Base-by-base conservation (phyloP, 352 stramenopile species). In the Pythium phragmitis region DNA sequence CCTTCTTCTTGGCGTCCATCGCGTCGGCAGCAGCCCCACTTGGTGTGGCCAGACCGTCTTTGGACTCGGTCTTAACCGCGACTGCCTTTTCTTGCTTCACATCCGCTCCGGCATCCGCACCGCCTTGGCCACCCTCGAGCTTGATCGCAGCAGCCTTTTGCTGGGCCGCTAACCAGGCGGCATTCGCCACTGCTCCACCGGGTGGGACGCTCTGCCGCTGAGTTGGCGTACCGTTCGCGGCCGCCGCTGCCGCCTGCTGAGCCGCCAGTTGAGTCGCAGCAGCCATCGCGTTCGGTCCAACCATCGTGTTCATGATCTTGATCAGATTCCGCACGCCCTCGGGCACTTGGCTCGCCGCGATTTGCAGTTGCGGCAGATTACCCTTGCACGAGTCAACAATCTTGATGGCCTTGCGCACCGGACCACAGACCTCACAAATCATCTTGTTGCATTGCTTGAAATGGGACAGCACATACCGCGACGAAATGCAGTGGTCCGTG, bases 361-460 rank as follows among this genome's bases (percentile, higher is more conserved):
- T 70, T 46, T 94, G 87, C 7, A 96, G 75, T 61, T 96, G 82
- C 4, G 72, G 67, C 19, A 82, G 70, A 55, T 96, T 91, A 7
- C 75, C 75, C 49, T 88, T 87, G 28, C 83, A 93, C 39, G 83
- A 90, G 39, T 96, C 87, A 3, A 96, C 82, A 34, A 96, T 87
- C 65, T 94, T 93, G 55, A 96, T 96, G 5, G 87, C 87, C 48
- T 94, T 89, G 0, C 87, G 77, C 21, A 96, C 89, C 9, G 88
- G 88, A 1, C 88, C 89, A 51, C 88, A 96, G 0, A 97, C 89
- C 59, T 94, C 87, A 68, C 89, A 97, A 37, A 96, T 93, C 78
- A 93, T 89, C 60, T 96, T 95, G 70, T 92, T 92, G 79, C 87
- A 96, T 56, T 94, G 87, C 73, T 96, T 94, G 72, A 94, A 96